Percentiles rank a stretch among this genome's conserved stretches.
Evolutionary conservation across 2,329 filamentous ascomycete genomes (phyloP).

Genomic region (Sodiomyces alkalinus): DNA sequence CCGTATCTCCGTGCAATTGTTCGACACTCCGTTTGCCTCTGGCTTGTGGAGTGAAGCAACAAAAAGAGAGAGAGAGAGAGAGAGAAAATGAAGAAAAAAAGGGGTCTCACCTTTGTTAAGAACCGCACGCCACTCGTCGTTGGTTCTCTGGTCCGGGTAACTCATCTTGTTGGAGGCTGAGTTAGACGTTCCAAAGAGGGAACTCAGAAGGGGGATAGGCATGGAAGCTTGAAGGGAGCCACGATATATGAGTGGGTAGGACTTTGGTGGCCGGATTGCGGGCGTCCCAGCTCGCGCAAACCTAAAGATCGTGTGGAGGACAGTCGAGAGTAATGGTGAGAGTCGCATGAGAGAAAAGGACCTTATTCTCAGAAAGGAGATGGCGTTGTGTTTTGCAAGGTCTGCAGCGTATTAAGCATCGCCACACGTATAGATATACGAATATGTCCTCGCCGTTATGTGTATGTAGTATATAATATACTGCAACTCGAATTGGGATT

Average conservation of each 20-base stretch:
- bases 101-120: constrained; percentile 49
- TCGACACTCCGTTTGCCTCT: too few species aligned
- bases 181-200: constrained; percentile 52
- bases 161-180: constrained; percentile 44
- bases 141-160: constrained; percentile 65
- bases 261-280: too few species aligned
- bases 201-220: constrained; percentile 67
- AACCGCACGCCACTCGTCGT: constrained; percentile 81
- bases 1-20: too few species aligned
- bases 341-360: constrained; percentile 42
- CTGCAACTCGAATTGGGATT: too few species aligned
- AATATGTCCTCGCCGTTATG: too few species aligned
- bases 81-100: too few species aligned
- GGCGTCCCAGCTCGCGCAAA: constrained; percentile 20
- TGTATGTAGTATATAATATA: too few species aligned
- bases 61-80: background rate
- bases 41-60: background rate
- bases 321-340: constrained; percentile 27
- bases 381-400: background rate
- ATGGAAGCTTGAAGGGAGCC: constrained; percentile 42
- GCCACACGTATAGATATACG: too few species aligned
- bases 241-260: too few species aligned
- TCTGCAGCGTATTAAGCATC: too few species aligned
- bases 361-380: too few species aligned
- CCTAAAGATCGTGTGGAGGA: constrained; percentile 32